Evolutionary conservation across 1,139 yeast genomes (phyloP).

Genomic region (Zygoascus hellenicus): DNA sequence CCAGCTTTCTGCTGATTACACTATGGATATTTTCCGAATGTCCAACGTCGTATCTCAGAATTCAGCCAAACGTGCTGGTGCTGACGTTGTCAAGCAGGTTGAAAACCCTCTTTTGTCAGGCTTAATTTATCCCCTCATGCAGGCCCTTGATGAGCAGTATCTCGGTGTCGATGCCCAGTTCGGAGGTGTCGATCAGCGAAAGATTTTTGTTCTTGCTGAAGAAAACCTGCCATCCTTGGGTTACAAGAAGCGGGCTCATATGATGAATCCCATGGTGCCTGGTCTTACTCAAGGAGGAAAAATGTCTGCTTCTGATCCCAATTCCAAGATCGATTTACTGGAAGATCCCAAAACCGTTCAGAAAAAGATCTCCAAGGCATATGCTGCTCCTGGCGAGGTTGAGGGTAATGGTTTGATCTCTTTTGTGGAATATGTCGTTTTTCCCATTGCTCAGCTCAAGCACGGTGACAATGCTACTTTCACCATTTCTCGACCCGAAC

Average conservation of each 20-base stretch:
- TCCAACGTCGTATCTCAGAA: constrained; percentile 83
- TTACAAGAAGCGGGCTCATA: constrained; percentile 94
- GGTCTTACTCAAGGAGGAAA: constrained; percentile 94
- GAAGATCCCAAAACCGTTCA: constrained; percentile 84
- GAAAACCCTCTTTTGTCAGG: constrained; percentile 91
- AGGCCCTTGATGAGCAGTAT: constrained; percentile 92
- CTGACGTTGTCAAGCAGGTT: constrained; percentile 98
- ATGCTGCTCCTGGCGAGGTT: constrained; percentile 91
- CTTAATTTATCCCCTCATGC: constrained; percentile 96
- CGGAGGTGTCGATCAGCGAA: constrained; percentile 99
- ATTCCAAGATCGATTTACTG: constrained; percentile 87
- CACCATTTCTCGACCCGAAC: constrained; percentile 84
- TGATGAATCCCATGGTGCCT: constrained; percentile 99
- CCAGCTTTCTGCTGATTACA: constrained; percentile 71
- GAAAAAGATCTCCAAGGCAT: constrained; percentile 89
- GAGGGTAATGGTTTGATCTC: constrained; percentile 88
- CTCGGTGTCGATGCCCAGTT: constrained; percentile 89
- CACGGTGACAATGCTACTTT: constrained; percentile 54
- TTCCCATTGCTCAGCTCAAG: constrained; percentile 75
- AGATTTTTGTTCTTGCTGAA: constrained; percentile 94
- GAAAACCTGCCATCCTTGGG: constrained; percentile 84
- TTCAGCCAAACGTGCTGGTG: constrained; percentile 98
- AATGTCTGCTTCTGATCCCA: constrained; percentile 99
- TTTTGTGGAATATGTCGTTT: constrained; percentile 74
- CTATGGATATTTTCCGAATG: constrained; percentile 81